Percentiles rank a stretch among this genome's conserved stretches.
phyloP scores from a whole-genome alignment of 2,329 filamentous ascomycete species.

The Curvularia spicifera region DNA sequence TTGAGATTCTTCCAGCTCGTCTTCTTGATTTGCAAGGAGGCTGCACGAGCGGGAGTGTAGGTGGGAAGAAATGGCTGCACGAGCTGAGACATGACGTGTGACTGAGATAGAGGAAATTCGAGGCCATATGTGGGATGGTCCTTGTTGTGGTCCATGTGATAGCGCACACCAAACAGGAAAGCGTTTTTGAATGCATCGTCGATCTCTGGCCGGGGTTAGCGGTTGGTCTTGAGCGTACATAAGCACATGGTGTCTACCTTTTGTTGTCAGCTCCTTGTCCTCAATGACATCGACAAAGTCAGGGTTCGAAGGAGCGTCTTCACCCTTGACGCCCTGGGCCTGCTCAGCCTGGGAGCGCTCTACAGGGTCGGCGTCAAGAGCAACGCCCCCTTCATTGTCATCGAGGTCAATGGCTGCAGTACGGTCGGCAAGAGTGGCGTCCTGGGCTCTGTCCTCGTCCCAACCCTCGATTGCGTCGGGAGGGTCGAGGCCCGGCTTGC shows the following conservation, averaged over 20 bases:
- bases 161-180: constrained; percentile 67
- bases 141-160: constrained; percentile 64
- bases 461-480: constrained; percentile 63
- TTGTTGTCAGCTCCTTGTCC: constrained; percentile 62
- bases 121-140: constrained; percentile 61
- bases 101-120: constrained; percentile 68
- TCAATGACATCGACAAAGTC: constrained; percentile 50
- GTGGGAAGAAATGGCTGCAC: constrained; percentile 71
- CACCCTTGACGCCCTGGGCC: constrained; percentile 42
- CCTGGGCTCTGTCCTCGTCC: constrained; percentile 44
- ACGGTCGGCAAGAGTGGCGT: constrained; percentile 47
- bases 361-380: constrained; percentile 40
- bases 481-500: constrained; percentile 59
- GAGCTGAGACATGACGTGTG: constrained; percentile 67
- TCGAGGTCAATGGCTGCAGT: constrained; percentile 52
- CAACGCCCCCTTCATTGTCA: constrained; percentile 57
- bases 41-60: constrained; percentile 61
- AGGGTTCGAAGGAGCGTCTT: constrained; percentile 40
- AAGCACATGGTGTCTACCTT: constrained; percentile 51
- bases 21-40: constrained; percentile 71
- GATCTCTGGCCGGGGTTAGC: constrained; percentile 59
- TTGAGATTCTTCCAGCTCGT: constrained; percentile 73
- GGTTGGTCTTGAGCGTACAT: not conserved
- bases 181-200: constrained; percentile 70
- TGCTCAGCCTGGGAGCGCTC: constrained; percentile 44